Evolutionary conservation across 83 land plant species (phyloP).

Genomic region (Picea engelmannii): DNA sequence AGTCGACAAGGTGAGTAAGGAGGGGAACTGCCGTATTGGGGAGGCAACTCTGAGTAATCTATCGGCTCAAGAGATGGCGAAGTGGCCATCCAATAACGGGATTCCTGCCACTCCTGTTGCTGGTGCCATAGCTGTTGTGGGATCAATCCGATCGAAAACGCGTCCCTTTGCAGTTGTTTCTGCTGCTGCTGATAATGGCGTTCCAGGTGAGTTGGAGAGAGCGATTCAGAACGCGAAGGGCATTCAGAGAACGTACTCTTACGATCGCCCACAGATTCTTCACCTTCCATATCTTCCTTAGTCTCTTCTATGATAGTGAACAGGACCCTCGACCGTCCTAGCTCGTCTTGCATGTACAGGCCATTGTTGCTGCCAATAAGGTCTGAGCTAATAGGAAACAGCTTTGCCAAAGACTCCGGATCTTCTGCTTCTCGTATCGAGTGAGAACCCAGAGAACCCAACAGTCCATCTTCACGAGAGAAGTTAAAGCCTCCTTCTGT

Average conservation of each 20-base stretch:
- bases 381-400: not conserved
- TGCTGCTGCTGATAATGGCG: no score
- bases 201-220: no score
- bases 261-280: not conserved
- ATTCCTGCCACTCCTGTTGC: not conserved
- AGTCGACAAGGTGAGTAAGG: not conserved
- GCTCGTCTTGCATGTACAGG: not conserved
- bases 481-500: not conserved
- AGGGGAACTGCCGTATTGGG: not conserved
- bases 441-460: not conserved
- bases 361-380: not conserved
- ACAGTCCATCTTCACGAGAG: not conserved
- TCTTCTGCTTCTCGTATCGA: not conserved
- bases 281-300: not conserved
- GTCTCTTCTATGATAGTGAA: conserved; percentile 12
- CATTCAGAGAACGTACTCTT: not conserved
- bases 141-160: not conserved
- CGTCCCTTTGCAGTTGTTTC: not conserved
- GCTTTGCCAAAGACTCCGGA: not conserved
- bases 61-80: not conserved
- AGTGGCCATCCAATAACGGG: not conserved
- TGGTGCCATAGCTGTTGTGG: not conserved
- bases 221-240: no score
- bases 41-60: not conserved
- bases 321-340: not conserved